Base-by-base conservation (phyloP, 371 early-diverging fungal genomes). In the Mucor plumbeus region DNA sequence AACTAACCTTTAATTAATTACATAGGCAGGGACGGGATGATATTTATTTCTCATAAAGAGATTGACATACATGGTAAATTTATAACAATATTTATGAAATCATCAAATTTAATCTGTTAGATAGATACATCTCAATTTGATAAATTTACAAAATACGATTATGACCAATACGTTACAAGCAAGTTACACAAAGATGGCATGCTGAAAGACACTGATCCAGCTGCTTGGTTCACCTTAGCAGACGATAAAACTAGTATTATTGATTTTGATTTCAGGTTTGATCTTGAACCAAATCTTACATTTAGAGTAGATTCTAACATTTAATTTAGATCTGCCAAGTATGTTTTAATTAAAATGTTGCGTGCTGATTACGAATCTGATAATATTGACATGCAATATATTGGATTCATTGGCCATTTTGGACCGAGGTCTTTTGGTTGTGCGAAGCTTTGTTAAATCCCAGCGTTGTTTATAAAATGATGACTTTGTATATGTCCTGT, bases 321-420 rank as follows among this genome's bases (percentile, higher is more conserved):
- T n/a, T 5, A 35, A 7, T 14, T 5, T 61, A 73, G 73, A 33
- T 63, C 74, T 34, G 70, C 64, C 5, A 73, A 73, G 58, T 73
- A 64, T 48, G 65, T 70, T 0, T 39, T 73, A 7, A 64, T 73
- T 26, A 73, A 73, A 48, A 33, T 73, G 9, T 6, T 73, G 47
- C n/a, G 70, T 17, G 59, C 70, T 15, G 53, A 62, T 31, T 10
- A 19, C 15, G 63, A 61, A 17, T 41, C 57, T 35, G 66, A 69
- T 38, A 68, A 73, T 55, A 68, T 65, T 34, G 69, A 73, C 48
- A 41, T 73, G 21, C 73, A 73, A 59, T 69, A 65, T 39, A 60
- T 73, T 40, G 73, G 73, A 1, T 50, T 73, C 19, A 58, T 73
- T 40, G 69, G 73, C 0, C 40, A 59, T 26, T 58, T 53, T n/a